Percentiles rank a stretch among this genome's conserved stretches.
phyloP scores from a whole-genome alignment of 176 grass and related monocot species.

The Panicum miliaceum region DNA sequence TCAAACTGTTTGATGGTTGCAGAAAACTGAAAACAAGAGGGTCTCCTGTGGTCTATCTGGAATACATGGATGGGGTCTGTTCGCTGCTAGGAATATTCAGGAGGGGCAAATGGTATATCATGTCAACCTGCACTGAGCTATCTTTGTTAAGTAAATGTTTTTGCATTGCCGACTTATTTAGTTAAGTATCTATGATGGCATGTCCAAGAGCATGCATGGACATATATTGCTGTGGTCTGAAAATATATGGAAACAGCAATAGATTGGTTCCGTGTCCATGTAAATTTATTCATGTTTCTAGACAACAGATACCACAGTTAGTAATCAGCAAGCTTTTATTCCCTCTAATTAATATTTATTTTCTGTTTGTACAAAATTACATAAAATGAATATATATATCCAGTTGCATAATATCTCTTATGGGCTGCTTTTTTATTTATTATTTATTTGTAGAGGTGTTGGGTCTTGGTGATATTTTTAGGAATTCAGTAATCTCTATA shows the following conservation, averaged over 20 bases:
- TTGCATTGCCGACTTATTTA: neutral
- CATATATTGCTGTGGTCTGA: neutral
- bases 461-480: neutral
- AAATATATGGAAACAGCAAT: neutral
- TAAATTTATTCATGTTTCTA: neutral
- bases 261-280: neutral
- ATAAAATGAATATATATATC: neutral
- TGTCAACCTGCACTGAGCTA: neutral
- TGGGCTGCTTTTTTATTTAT: neutral
- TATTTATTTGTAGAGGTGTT: neutral
- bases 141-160: neutral
- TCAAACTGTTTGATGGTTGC: constrained; percentile 44
- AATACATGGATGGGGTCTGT: constrained; percentile 98
- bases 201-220: constrained; percentile 3
- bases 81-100: constrained; percentile 88
- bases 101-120: constrained; percentile 90
- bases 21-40: constrained; percentile 84
- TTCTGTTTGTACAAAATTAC: neutral
- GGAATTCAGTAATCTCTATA: neutral
- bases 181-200: neutral
- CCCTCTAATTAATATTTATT: constrained; percentile 14
- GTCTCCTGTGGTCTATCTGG: constrained; percentile 86
- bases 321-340: neutral
- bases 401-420: neutral
- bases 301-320: neutral